Evolutionary conservation across 2,329 filamentous ascomycete species (phyloP), one percentile per base, ranked within the genome.

Genomic region (Lecanicillium sp.): DNA sequence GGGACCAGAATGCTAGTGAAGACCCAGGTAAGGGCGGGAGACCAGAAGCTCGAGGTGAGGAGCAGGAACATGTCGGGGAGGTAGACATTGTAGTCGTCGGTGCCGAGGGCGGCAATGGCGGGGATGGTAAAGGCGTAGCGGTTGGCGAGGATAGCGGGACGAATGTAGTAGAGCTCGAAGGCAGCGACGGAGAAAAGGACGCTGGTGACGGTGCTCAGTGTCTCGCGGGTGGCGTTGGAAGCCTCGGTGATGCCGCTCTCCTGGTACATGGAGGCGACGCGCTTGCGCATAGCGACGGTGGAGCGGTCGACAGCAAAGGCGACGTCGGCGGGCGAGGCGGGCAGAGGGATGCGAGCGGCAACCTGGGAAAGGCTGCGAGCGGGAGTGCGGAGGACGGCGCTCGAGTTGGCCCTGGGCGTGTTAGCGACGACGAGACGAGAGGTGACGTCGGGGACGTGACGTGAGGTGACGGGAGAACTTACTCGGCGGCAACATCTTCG

Each of bases 41-140:
- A 83, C 91, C 91, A 97, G 75, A 95, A 97, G 21, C 78, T 77
- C 32, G 77, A 70, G 1, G 85, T 87, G 30, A 95, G 67, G 8
- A 96, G 71, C 24, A 84, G 67, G 66, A 93, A 94, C 57, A 95
- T 72, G 65, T 97, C 87, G 0, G 90, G 89, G 17, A 93, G 67
- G 58, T 79, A 76, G 52, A 95, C 72, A 3, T 80, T 71, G 54
- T 79, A 74, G 52, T 79, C 77, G 6, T 72, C 68, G 12, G 78
- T 78, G 49, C 74, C 72, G 19, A 87, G 64, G 17, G 72, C 63
- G 11, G 65, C 56, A 46, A 86, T 64, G 24, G 82, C 74, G 5
- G 87, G 86, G 43, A 90, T 73, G 50, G 85, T 84, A 62, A 90
- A 84, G 52, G 85, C 78, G 62, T 85, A 87, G 56, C 77, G 76